Base-by-base conservation (phyloP, 176 grass and related monocot species). In the Miscanthus lutarioriparius region DNA sequence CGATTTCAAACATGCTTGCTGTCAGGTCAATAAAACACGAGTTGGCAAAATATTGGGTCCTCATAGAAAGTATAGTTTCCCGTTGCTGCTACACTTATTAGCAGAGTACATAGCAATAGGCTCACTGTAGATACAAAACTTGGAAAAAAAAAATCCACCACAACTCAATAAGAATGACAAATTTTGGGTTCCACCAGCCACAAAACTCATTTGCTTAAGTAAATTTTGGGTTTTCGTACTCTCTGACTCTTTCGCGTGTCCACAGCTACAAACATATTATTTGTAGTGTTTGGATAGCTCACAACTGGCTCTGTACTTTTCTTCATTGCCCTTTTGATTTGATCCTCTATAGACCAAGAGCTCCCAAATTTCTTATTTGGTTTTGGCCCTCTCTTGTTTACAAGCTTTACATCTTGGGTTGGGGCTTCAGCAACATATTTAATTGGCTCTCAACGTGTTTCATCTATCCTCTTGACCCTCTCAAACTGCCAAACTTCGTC, bases 401-500 rank as follows among this genome's bases (percentile, higher is more conserved):
- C 41, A 64, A 48, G 41, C 26, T 54, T 78, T n/a, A 28, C 7
- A 78, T 9, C 10, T 64, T 73, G 66, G 41, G 44, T 27, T 33
- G 8, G 7, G 7, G 54, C 8, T 59, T 80, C 26, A 69, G 8
- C 37, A 13, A 38, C 27, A 23, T 84, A 74, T 33, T 47, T 75
- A 66, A 71, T 22, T 22, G 82, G 56, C 35, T 78, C 26, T 44
- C 38, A 43, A 67, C 53, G 43, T 19, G 32, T 67, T 48, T 47
- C 7, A 19, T 58, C 9, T 39, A 26, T 25, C 36, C 80, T 45
- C 54, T 67, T 72, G 7, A 86, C 27, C 22, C 25, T 90, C 45
- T 78, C 79, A 86, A 86, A 86, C 15, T 78, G 83, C 73, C 70
- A 85, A 77, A 86, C 58, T 45, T 82, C 66, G 35, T 86, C 20